Evolutionary conservation across 2,329 filamentous ascomycete species (phyloP), one percentile per base, ranked within the genome.

Genomic region (Claviceps digitariae): DNA sequence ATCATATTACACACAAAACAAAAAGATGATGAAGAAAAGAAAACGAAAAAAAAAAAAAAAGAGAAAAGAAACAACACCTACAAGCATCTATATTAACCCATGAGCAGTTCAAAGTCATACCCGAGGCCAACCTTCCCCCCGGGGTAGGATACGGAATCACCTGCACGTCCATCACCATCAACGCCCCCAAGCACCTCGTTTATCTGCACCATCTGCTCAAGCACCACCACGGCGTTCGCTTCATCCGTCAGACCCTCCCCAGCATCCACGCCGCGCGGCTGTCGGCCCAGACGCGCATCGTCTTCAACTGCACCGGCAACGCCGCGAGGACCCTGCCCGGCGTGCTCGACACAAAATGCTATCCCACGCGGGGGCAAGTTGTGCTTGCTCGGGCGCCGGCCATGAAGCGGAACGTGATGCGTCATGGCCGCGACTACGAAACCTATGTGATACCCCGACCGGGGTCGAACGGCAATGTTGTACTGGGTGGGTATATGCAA

Each of bases 341-440:
- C 7, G 67, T 73, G 1, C 55, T 62, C 21, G 70, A 72, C 51
- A 13, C 57, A 8, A 67, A 67, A 38, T 71, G 69, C 52, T 73
- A 66, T 48, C 70, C 70, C 31, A 72, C 70, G 0, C 55, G 70
- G 2, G 69, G 70, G 0, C 70, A 72, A 51, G 65, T 72, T 2
- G 58, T 72, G 1, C 59, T 72, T 5, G 62, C 60, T 0, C 62
- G 59, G 23, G 69, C 68, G 0, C 67, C 69, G 0, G 36, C 58
- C 0, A 63, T 71, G 1, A 58, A 55, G 2, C 61, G 60, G 2
- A 72, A 71, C 44, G 57, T 67, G 49, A 72, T 72, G 70, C 61
- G 63, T 1, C 66, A 71, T 49, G 68, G 68, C 0, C 63, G 61
- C 25, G 64, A 67, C 52, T 69, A 69, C 45, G 66, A 70, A 54